A percentile compares a stretch with the other conserved stretches of the same genome.
phyloP scores from a whole-genome alignment of 2,329 filamentous ascomycete species.

The Calonectria ilicicola region DNA sequence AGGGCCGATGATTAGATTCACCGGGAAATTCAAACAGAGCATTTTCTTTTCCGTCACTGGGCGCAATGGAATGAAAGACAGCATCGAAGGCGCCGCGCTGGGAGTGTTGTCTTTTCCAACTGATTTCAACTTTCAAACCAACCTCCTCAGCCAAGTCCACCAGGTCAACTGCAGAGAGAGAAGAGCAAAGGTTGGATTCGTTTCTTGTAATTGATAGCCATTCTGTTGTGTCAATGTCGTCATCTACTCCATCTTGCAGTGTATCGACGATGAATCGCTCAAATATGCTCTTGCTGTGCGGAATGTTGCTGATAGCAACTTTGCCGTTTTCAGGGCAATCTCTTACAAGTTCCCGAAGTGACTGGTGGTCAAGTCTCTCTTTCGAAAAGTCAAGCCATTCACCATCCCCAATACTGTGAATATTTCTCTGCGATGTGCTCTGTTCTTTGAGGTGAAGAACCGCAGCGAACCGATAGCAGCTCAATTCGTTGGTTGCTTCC shows the following conservation, averaged over 20 bases:
- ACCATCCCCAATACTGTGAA: not conserved
- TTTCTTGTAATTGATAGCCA: slow-evolving; percentile 23
- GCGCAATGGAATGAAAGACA: slow-evolving; percentile 51
- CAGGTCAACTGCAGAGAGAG: slow-evolving; percentile 32
- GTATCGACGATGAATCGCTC: slow-evolving; percentile 20
- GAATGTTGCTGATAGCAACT: not conserved
- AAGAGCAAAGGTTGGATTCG: slow-evolving; percentile 9
- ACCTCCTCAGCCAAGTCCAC: slow-evolving; percentile 40
- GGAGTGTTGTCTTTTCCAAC: slow-evolving; percentile 55
- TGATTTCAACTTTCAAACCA: slow-evolving; percentile 60
- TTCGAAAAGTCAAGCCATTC: not conserved
- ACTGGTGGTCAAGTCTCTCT: not conserved
- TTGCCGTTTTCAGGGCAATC: not conserved
- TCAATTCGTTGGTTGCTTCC: not conserved
- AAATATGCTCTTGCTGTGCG: not conserved
- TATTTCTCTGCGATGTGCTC: not conserved
- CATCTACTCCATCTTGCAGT: slow-evolving; percentile 13
- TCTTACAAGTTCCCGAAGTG: not conserved
- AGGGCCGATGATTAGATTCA: not conserved
- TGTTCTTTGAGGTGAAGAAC: not conserved
- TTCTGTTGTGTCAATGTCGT: not conserved
- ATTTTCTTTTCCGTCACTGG: slow-evolving; percentile 2
- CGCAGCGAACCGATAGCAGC: not conserved
- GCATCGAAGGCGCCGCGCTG: slow-evolving; percentile 42
- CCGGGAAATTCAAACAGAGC: slow-evolving; percentile 39